These are phyloP conservation scores for Candida gorgasii DNA, from an alignment of 805 yeast species.

Conservation along the genomic window DNA sequence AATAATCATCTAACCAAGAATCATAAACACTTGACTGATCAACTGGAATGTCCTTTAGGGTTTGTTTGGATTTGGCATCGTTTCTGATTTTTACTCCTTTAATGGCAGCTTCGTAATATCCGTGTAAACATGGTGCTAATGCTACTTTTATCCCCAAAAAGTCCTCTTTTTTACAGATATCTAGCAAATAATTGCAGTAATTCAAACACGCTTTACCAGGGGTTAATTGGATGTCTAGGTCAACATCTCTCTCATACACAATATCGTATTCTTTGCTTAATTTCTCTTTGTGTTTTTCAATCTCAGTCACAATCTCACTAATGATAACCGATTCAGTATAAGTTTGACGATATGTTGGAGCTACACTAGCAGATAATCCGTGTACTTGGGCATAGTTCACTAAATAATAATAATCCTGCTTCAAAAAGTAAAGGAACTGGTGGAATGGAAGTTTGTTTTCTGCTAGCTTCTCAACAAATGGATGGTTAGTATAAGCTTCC, in stretches of 20 bases:
- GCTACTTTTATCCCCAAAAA: slow-evolving; percentile 69
- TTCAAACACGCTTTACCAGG: slow-evolving; percentile 59
- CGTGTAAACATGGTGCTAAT: slow-evolving; percentile 73
- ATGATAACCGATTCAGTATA: slow-evolving; percentile 53
- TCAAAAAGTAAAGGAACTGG: slow-evolving; percentile 54
- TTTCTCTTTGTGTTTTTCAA: slow-evolving; percentile 54
- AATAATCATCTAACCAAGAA: slow-evolving; percentile 66
- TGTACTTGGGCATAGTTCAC: slow-evolving; percentile 69
- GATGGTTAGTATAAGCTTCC: slow-evolving; percentile 60
- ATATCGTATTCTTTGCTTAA: slow-evolving; percentile 43
- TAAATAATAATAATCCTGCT: slow-evolving; percentile 71
- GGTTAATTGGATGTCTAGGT: slow-evolving; percentile 44
- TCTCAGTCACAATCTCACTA: slow-evolving; percentile 53
- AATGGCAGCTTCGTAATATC: slow-evolving; percentile 61
- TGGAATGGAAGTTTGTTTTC: slow-evolving; percentile 48
- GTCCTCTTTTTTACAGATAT: slow-evolving; percentile 53
- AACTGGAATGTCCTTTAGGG: slow-evolving; percentile 10
- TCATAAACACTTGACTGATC: slow-evolving; percentile 33
- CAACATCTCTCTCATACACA: slow-evolving; percentile 31
- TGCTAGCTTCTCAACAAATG: slow-evolving; percentile 58
- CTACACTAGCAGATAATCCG: slow-evolving; percentile 60
- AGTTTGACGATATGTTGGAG: slow-evolving; percentile 55
- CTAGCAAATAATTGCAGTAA: slow-evolving; percentile 61
- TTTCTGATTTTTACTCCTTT: slow-evolving; percentile 22
- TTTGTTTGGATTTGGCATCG: not conserved